Conservation (phyloP, 768 basidiomycete genomes). For the Trametes maxima region DNA sequence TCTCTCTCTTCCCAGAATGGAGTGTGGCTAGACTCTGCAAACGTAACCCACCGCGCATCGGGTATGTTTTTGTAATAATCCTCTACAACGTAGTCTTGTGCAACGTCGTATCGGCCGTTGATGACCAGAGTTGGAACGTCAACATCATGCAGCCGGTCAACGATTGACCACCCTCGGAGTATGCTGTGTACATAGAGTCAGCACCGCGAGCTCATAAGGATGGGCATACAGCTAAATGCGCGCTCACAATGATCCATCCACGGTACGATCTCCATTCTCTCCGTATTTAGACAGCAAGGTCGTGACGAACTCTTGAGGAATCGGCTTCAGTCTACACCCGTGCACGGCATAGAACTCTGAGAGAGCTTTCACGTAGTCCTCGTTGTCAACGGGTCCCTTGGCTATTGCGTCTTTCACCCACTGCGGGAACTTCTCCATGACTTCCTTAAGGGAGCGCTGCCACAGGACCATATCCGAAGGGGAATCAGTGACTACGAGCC, state of each 20-base stretch:
- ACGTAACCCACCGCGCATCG: conserved; percentile 33
- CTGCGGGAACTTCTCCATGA: background rate
- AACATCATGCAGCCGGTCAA: conserved; percentile 30
- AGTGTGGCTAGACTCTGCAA: conserved; percentile 33
- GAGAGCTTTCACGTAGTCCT: conserved; percentile 47
- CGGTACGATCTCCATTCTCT: conserved; percentile 48
- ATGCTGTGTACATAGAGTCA: conserved; percentile 10
- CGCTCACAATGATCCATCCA: conserved; percentile 29
- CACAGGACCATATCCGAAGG: conserved; percentile 33
- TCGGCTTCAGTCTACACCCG: conserved; percentile 41
- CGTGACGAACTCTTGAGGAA: conserved; percentile 36
- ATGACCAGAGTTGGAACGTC: conserved; percentile 31
- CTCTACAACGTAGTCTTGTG: conserved; percentile 30
- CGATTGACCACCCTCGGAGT: conserved; percentile 31
- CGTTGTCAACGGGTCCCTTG: conserved; percentile 15
- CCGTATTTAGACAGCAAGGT: too few species aligned
- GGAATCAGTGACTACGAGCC: conserved; percentile 34
- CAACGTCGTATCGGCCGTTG: conserved; percentile 33
- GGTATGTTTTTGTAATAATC: conserved; percentile 29
- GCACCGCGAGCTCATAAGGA: background rate
- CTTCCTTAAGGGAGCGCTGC: background rate
- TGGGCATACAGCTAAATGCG: background rate
- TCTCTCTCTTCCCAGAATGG: conserved; percentile 35
- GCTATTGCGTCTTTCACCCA: background rate
- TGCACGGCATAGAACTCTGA: conserved; percentile 42